These are phyloP conservation scores for Phytophthora citricola DNA, from an alignment of 352 stramenopile species.

Conservation along the genomic window DNA sequence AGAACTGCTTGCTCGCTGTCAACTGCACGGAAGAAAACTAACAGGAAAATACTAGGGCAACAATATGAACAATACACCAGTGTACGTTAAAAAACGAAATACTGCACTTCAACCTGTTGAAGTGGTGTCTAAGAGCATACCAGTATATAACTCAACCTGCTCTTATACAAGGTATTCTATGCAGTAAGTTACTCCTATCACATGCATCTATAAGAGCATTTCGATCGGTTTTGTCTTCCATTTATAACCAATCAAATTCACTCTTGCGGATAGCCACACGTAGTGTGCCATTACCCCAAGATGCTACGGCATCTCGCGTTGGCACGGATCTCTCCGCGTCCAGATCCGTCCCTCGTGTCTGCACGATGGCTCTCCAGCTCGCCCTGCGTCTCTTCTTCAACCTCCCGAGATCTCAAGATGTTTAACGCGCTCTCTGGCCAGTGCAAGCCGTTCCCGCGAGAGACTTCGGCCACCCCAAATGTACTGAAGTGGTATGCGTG, in stretches of 20 bases:
- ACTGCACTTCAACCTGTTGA: background rate
- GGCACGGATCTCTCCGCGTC: background rate
- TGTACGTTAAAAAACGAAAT: background rate
- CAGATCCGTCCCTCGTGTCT: background rate
- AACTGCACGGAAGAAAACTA: constrained; percentile 24
- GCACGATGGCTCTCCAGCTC: constrained; percentile 18
- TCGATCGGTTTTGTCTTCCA: background rate
- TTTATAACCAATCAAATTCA: constrained; percentile 2
- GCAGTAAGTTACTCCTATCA: no score
- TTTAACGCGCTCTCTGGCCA: constrained; percentile 66
- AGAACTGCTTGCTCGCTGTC: constrained; percentile 43
- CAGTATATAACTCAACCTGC: background rate
- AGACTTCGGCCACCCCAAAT: constrained; percentile 43
- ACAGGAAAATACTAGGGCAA: background rate
- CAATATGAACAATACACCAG: constrained; percentile 17
- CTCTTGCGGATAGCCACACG: constrained; percentile 10
- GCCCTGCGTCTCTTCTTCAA: background rate
- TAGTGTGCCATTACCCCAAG: background rate
- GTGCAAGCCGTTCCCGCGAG: constrained; percentile 53
- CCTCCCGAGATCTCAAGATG: constrained; percentile 38
- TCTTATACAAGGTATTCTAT: background rate
- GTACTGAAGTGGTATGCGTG: constrained; percentile 97
- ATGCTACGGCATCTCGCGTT: constrained; percentile 7
- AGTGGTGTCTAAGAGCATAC: background rate
- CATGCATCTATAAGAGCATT: background rate